phyloP scores from a whole-genome alignment of 345 rosid species.

The Abelmoschus esculentus region DNA sequence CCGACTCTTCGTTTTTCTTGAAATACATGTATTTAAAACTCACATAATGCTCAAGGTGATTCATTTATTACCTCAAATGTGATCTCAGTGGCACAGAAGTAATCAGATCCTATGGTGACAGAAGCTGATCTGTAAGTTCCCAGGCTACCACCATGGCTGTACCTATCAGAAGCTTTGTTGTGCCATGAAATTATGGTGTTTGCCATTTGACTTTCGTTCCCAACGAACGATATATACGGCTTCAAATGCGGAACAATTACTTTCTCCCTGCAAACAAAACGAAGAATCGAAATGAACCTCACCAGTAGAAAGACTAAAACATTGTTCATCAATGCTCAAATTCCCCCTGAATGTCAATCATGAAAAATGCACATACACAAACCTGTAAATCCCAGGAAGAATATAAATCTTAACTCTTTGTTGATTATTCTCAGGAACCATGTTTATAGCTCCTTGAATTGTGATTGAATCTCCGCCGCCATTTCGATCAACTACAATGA shows the following conservation, averaged over 20 bases:
- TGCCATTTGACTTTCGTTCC: constrained; percentile 33
- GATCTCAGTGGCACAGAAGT: constrained; percentile 70
- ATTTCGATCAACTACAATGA: constrained; percentile 60
- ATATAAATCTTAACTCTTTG: constrained; percentile 67
- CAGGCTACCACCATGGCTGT: constrained; percentile 31
- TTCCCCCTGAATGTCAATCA: background rate
- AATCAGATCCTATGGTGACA: constrained; percentile 61
- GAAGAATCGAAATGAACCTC: background rate
- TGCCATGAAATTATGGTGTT: constrained; percentile 14
- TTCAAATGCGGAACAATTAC: constrained; percentile 57
- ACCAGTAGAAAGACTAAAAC: background rate
- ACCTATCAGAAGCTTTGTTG: constrained; percentile 66
- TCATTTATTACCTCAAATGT: constrained; percentile 55
- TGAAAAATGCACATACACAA: too few species aligned
- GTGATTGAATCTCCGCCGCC: constrained; percentile 68
- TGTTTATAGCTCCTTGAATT: constrained; percentile 77
- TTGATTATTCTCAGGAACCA: constrained; percentile 57
- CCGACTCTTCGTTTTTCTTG: too few species aligned
- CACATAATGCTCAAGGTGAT: background rate
- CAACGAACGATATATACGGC: constrained; percentile 78
- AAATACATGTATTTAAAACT: background rate
- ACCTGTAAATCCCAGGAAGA: constrained; percentile 84
- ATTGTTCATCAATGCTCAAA: background rate
- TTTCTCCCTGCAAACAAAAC: constrained; percentile 51
- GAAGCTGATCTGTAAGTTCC: constrained; percentile 82